Base-by-base conservation (phyloP, 208 protist genomes). In the Tritrichomonas foetus region DNA sequence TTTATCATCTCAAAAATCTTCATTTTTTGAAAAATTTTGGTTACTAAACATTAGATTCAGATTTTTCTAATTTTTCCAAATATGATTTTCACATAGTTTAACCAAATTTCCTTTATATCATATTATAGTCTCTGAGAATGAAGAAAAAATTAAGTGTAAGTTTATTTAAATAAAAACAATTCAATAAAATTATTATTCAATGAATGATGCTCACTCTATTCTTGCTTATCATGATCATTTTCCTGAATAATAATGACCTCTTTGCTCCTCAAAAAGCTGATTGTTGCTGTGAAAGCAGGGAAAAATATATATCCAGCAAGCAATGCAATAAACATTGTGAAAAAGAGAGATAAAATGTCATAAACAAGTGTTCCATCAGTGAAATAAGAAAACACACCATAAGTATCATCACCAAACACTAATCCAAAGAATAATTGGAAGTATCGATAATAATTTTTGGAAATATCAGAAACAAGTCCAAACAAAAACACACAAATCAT, bases 271-370 rank as follows among this genome's bases (percentile, higher is more conserved):
- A 89, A 57, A 9, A 53, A 33, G 16, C n/a, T 33, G 3, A 89
- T 57, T 33, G 78, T 57, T 33, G 78, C 44, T 39, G 78, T 89
- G 78, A 89, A 89, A 89, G 78, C 44, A 39, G 78, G 78, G 78
- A 89, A 89, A 27, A 44, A 53, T 39, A 57, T 30, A 57, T 89
- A 89, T 36, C 78, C 78, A 14, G 78, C 41, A 57, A 89, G n/a
- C 33, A 89, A 33, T 22, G 47, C 78, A 89, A 89, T 49, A 9
- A 47, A 44, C 8, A 33, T 57, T 36, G 27, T 39, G 30, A 47
- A 89, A 57, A 89, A 47, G 0, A 89, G 16, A 39, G 78, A 44
- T 36, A 89, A 50, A 30, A 89, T 16, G 57, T 89, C 47, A 33
- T 44, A 89, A 20, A 89, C 11, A 89, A 47, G 14, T 22, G 47